phyloP scores from a whole-genome alignment of 129 eudicot genomes.

The Artemisia tridentata region DNA sequence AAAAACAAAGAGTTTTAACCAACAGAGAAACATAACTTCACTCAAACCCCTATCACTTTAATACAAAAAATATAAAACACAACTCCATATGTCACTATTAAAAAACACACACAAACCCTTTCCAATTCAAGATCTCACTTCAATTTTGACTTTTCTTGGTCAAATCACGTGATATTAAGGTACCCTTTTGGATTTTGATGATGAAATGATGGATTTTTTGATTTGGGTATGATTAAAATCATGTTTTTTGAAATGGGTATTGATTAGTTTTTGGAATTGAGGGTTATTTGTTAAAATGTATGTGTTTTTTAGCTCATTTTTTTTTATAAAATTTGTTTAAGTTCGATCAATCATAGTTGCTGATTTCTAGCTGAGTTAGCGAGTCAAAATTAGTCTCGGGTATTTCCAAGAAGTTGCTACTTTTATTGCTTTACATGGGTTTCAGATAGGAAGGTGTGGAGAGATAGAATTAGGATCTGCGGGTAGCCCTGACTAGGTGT shows the following conservation, averaged over 20 bases:
- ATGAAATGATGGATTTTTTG: neutral
- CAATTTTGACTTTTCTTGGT: conserved; percentile 18
- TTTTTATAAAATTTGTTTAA: neutral
- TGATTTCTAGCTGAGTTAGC: too few species aligned
- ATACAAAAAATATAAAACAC: too few species aligned
- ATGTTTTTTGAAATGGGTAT: conserved; percentile 10
- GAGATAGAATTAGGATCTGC: too few species aligned
- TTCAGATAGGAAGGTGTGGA: too few species aligned
- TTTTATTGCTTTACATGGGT: too few species aligned
- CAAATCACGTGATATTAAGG: conserved; percentile 27
- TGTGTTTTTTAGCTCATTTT: conserved; percentile 23
- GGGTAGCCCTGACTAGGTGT: too few species aligned
- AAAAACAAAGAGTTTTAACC: too few species aligned
- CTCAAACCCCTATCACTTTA: too few species aligned
- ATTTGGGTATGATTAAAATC: conserved; percentile 28
- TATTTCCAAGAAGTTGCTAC: too few species aligned
- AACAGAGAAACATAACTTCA: too few species aligned
- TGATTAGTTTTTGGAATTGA: neutral
- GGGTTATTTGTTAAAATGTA: conserved; percentile 26
- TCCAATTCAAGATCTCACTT: conserved; percentile 31
- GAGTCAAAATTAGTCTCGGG: too few species aligned
- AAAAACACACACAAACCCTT: neutral
- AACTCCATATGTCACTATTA: conserved; percentile 22
- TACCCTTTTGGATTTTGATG: conserved; percentile 3
- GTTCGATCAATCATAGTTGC: too few species aligned